These are phyloP conservation scores for Chaetomium sp. DNA, from an alignment of 2,329 filamentous ascomycete genomes.

Conservation along the genomic window DNA sequence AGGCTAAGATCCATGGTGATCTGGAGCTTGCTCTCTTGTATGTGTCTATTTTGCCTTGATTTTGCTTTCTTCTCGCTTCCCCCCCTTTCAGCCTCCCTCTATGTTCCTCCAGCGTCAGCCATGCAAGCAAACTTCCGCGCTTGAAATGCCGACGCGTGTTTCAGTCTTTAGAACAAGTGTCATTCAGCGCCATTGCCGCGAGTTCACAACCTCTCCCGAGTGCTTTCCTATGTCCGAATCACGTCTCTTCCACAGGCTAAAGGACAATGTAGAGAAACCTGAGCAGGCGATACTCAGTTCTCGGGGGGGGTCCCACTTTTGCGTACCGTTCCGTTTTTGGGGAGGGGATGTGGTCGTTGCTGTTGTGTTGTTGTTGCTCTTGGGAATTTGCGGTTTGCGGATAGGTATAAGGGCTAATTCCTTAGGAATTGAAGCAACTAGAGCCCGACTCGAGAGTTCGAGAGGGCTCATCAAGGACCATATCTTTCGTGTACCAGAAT, in stretches of 20 bases:
- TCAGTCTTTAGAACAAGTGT: slow-evolving; percentile 32
- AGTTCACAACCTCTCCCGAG: slow-evolving; percentile 8
- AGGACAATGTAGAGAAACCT: slow-evolving; percentile 39
- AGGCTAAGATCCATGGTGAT: slow-evolving; percentile 84
- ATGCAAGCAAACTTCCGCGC: slow-evolving; percentile 6
- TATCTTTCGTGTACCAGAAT: slow-evolving; percentile 8
- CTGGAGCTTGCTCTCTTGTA: slow-evolving; percentile 71
- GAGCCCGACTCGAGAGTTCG: slow-evolving; percentile 15
- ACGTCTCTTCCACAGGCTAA: slow-evolving; percentile 35
- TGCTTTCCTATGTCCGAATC: slow-evolving; percentile 23
- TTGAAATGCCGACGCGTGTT: slow-evolving; percentile 28
- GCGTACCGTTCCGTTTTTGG: slow-evolving; percentile 5
- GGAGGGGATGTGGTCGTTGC: neutral
- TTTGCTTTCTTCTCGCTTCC: slow-evolving; percentile 17
- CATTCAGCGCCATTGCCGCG: neutral
- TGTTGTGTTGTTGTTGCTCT: neutral
- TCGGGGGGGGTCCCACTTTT: slow-evolving; percentile 16
- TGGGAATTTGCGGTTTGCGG: slow-evolving; percentile 11
- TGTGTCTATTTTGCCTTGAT: slow-evolving; percentile 38
- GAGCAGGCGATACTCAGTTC: slow-evolving; percentile 29
- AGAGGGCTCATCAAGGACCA: slow-evolving; percentile 9
- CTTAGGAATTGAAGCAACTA: slow-evolving; percentile 40
- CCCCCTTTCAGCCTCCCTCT: slow-evolving; percentile 18
- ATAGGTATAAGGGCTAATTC: slow-evolving; percentile 37
- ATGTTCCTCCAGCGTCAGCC: slow-evolving; percentile 17